A percentile compares a stretch with the other conserved stretches of the same genome.
phyloP scores from a whole-genome alignment of 495 filamentous ascomycete genomes.

The Cercophora newfieldiana region DNA sequence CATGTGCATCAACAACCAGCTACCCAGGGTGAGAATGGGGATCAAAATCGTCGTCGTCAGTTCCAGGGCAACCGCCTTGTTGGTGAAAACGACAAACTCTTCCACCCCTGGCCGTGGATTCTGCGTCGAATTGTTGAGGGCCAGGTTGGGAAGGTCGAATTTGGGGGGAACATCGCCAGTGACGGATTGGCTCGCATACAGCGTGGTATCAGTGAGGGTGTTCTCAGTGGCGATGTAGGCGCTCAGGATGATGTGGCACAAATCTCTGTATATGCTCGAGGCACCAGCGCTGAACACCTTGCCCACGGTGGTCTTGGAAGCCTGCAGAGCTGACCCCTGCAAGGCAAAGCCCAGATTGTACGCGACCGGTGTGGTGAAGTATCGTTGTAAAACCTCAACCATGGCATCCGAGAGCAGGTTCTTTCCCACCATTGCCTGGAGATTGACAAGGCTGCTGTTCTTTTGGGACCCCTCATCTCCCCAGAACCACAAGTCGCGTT shows the following conservation, averaged over 20 bases:
- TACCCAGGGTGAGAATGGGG: not conserved
- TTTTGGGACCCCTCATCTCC: not conserved
- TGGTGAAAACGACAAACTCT: not conserved
- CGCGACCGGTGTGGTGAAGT: not conserved
- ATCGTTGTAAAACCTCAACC: not conserved
- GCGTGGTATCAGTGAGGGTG: conserved; percentile 1
- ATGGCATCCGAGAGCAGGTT: not conserved
- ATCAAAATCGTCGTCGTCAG: not conserved
- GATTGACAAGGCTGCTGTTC: not conserved
- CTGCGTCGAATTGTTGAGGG: not conserved
- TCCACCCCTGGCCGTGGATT: not conserved
- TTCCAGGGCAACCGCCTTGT: not conserved
- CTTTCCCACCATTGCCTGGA: not conserved
- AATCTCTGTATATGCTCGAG: not conserved
- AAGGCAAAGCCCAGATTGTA: not conserved
- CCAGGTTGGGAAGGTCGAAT: not conserved
- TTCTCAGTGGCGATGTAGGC: not conserved
- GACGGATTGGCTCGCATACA: not conserved
- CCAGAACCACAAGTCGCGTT: not conserved
- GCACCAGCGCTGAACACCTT: not conserved
- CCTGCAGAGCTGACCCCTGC: not conserved
- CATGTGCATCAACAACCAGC: not conserved
- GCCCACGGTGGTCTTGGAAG: not conserved
- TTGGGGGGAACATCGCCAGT: not conserved
- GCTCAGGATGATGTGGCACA: not conserved